phyloP scores from a whole-genome alignment of 2,329 filamentous ascomycete species.

The Diplodia corticola region DNA sequence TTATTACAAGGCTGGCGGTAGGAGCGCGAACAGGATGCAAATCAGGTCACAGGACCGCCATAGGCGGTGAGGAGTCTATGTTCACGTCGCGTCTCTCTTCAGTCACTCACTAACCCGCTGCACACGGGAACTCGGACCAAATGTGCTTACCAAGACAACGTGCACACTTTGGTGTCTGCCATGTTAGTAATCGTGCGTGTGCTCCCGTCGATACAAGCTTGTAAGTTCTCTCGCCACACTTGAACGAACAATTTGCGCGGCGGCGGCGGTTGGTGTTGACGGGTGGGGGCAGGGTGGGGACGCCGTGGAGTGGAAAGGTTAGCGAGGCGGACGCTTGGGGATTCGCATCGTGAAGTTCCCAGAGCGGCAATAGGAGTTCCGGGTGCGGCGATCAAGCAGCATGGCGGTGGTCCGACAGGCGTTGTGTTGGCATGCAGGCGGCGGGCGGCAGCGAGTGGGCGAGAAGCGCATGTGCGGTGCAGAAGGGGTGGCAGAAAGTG shows the following conservation, averaged over 20 bases:
- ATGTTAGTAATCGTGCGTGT: not conserved
- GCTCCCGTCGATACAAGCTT: not conserved
- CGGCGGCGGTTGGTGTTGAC: not conserved
- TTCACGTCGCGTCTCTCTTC: not conserved
- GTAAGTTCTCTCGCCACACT: not conserved
- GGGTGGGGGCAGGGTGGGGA: constrained; percentile 4
- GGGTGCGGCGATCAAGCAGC: not conserved
- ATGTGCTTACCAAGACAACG: not conserved
- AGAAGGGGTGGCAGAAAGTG: not conserved
- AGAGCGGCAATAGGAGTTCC: constrained; percentile 6
- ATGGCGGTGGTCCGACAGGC: not conserved
- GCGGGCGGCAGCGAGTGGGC: not conserved
- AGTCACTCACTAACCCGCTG: not conserved
- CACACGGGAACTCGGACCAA: not conserved
- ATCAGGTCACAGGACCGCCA: not conserved
- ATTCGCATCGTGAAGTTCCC: constrained; percentile 3
- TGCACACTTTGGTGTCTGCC: not conserved
- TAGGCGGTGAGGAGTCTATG: constrained; percentile 10
- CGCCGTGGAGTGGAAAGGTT: not conserved
- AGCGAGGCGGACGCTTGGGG: not conserved
- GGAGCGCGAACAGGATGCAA: not conserved
- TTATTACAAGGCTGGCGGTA: constrained; percentile 2
- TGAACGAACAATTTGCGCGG: constrained; percentile 1
- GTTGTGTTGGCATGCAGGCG: not conserved
- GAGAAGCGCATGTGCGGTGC: not conserved